Percentiles rank a stretch among this genome's conserved stretches.
phyloP scores from a whole-genome alignment of 164 flowering plant species.

The Kingdonia uniflora region DNA sequence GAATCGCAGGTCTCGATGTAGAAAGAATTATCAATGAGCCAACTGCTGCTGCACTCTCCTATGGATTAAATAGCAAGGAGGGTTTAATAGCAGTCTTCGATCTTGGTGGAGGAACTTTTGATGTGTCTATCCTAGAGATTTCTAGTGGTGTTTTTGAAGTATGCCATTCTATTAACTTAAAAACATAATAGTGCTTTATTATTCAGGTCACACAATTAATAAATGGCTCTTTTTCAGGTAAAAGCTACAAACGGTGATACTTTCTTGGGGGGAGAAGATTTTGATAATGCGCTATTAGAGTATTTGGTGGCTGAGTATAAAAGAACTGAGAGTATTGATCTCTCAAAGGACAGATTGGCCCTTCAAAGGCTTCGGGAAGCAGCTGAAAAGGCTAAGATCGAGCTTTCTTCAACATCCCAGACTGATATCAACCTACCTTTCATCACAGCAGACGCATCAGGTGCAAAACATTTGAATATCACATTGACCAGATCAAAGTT shows the following conservation, averaged over 20 bases:
- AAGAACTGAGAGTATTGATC: conserved; percentile 49
- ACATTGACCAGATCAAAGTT: conserved; percentile 60
- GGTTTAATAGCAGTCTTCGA: conserved; percentile 66
- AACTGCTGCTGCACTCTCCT: conserved; percentile 69
- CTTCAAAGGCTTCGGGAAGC: conserved; percentile 69
- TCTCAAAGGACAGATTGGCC: conserved; percentile 53
- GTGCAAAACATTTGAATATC: conserved; percentile 63
- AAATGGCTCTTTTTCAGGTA: conserved; percentile 26
- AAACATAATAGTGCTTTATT: neutral
- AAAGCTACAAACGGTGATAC: conserved; percentile 81
- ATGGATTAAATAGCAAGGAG: conserved; percentile 62
- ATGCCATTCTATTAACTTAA: neutral
- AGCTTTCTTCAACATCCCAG: conserved; percentile 59
- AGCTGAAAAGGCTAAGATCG: conserved; percentile 71
- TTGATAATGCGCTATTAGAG: conserved; percentile 53
- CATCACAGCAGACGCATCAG: conserved; percentile 63
- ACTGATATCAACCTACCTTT: conserved; percentile 67
- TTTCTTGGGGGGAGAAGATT: conserved; percentile 73
- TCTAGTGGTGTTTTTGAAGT: conserved; percentile 74
- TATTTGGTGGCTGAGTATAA: conserved; percentile 51
- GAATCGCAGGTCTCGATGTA: conserved; percentile 62
- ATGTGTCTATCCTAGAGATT: conserved; percentile 60
- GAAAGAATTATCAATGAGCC: conserved; percentile 73
- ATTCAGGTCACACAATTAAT: neutral
- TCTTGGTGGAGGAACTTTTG: conserved; percentile 81